Base-by-base conservation (phyloP, 257 asterid species). In the Oldenlandia corymbosa region DNA sequence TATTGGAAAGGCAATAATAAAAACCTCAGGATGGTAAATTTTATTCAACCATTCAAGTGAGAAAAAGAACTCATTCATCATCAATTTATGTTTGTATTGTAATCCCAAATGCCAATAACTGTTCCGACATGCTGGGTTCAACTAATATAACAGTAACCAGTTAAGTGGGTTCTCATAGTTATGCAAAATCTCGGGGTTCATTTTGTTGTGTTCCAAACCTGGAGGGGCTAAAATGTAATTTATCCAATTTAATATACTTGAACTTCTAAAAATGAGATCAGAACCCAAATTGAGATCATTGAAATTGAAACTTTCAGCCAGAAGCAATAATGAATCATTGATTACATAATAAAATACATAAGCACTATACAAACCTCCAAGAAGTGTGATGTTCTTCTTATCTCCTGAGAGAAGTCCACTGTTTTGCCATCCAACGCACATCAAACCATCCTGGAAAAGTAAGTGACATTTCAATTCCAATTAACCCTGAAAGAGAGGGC, bases 341-440 rank as follows among this genome's bases (percentile, higher is more conserved):
- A 24, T n/a, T 17, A 47, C n/a, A 37, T 46, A 67, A 46, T 24
- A 57, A 58, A 42, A 28, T 58, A 21, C 7, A 68, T 45, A 64
- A 21, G 24, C 59, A 56, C 65, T 61, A 54, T 58, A 52, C 77
- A 43, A 74, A 92, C 98, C 98, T 85, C 98, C 98, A 65, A 92
- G 80, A 68, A 92, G 83, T 18, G 98, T 92, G 53, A 85, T 75
- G 68, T 92, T 92, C 80, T 51, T 76, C 76, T 77, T 86, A 65
- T 92, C 98, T 59, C 78, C 86, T 68, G 94, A 73, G 69, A 78
- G 84, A 58, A 66, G 47, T 42, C 91, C 89, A 68, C 97, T 92
- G 76, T 84, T 92, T 81, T 92, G 98, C 95, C 96, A 92, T 66
- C 98, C 98, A 66, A 92, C 79, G 71, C 98, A 92, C 84, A 78